Conservation (phyloP, 2,329 filamentous ascomycete genomes). For the Pestalotiopsis sp. region DNA sequence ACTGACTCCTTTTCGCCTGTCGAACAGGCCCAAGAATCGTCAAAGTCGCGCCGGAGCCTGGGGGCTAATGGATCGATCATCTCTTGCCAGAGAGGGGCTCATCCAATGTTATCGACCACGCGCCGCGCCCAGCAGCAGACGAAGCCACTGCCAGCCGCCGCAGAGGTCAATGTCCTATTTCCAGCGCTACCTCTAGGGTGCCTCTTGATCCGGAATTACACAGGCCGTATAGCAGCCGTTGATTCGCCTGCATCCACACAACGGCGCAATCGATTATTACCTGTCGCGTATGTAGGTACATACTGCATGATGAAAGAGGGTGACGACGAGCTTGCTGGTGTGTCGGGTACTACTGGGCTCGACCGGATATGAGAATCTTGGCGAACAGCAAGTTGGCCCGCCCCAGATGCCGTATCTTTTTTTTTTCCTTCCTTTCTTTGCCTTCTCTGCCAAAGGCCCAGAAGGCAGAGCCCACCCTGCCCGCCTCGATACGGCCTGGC, state of each 20-base stretch:
- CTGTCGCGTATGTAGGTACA: neutral
- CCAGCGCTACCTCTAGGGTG: neutral
- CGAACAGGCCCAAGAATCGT: neutral
- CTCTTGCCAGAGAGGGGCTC: neutral
- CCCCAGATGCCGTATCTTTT: neutral
- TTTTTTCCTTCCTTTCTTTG: neutral
- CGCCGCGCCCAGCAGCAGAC: neutral
- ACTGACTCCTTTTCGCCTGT: neutral
- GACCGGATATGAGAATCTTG: slow-evolving; percentile 3
- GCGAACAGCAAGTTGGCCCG: neutral
- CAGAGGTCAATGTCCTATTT: neutral
- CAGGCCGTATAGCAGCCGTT: neutral
- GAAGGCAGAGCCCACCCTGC: neutral
- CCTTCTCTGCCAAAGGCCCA: neutral
- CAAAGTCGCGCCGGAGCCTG: neutral
- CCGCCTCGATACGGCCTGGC: neutral
- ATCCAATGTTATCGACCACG: neutral
- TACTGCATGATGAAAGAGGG: neutral
- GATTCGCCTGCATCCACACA: neutral
- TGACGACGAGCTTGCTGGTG: neutral
- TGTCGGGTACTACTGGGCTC: neutral
- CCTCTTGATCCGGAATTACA: neutral
- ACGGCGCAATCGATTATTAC: too few species aligned
- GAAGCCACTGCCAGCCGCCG: neutral
- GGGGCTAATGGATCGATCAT: neutral